Base-by-base conservation (phyloP, 1,284 basidiomycete genomes). In the Hymenochaete sp. region DNA sequence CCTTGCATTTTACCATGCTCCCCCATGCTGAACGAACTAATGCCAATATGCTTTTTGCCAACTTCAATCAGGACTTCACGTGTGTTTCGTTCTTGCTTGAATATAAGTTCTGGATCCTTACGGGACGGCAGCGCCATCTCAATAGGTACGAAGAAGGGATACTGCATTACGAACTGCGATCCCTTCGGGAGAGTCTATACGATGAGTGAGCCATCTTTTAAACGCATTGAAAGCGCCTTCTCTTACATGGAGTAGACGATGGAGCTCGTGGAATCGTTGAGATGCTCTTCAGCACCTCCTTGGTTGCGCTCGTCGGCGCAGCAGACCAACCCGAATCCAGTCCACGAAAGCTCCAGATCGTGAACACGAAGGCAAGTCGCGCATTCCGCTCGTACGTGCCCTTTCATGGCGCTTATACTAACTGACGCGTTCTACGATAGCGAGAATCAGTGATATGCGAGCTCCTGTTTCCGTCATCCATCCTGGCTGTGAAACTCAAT, bases 331-430 rank as follows among this genome's bases (percentile, higher is more conserved):
- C 85, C 10, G 79, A 83, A 49, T 87, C 85, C 27, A 90, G 84
- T 61, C 92, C 93, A 2, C 73, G 95, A 14, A 90, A 93, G 61
- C 67, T 98, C 41, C 93, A 97, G 70, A 98, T 98, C 49, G 91
- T 98, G 44, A 98, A 98, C 61, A 98, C 95, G 8, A 97, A 95
- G 76, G 92, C 90, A n/a, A n/a, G n/a, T n/a, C n/a, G n/a, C n/a
- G n/a, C n/a, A n/a, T n/a, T n/a, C n/a, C n/a, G n/a, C 42, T 28
- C 71, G 52, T 13, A 33, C 9, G 11, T 21, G 3, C 13, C n/a
- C 9, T 10, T 8, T 2, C 4, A 8, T 32, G 32, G 24, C 33
- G 21, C 26, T 49, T 38, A 32, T 14, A 25, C 21, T 39, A 42
- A n/a, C 35, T 32, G 16, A n/a, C 26, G 39, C 38, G 38, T 16